A percentile compares a stretch with the other conserved stretches of the same genome.
Conservation (phyloP, 768 basidiomycete species). For the Termitomyces sp. region DNA sequence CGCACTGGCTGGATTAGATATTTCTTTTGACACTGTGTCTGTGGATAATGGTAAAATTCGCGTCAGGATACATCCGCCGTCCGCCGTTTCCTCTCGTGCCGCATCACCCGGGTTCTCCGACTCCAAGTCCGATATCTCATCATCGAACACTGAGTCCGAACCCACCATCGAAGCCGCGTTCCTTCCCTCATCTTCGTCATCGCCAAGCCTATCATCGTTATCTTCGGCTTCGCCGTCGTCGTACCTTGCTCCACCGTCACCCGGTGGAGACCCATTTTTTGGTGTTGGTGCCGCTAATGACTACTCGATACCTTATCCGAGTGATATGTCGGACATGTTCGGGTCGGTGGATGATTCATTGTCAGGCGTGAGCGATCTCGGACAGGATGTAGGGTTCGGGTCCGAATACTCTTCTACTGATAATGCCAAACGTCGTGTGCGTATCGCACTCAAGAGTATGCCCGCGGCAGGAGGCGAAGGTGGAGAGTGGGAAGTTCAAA, state of each 20-base stretch:
- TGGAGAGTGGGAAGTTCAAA: conserved; percentile 76
- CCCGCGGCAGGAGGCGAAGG: conserved; percentile 59
- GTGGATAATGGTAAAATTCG: conserved; percentile 67
- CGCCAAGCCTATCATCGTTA: conserved; percentile 3
- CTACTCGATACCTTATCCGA: conserved; percentile 29
- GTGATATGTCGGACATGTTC: conserved; percentile 29
- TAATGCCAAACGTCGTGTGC: conserved; percentile 47
- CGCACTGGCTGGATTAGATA: conserved; percentile 54
- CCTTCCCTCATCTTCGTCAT: conserved; percentile 17
- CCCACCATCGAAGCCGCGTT: conserved; percentile 19
- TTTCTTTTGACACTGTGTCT: conserved; percentile 66
- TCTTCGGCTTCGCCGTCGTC: conserved; percentile 29
- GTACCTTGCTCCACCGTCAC: conserved; percentile 31
- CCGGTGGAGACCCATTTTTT: conserved; percentile 52
- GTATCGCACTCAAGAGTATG: conserved; percentile 62
- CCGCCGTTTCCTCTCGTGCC: conserved; percentile 38
- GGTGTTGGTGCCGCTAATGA: conserved; percentile 40
- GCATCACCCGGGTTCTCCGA: conserved; percentile 26
- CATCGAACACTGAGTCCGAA: conserved; percentile 21
- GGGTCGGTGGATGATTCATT: conserved; percentile 24
- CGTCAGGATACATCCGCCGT: conserved; percentile 63
- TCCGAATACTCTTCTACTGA: conserved; percentile 33
- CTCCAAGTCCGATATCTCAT: conserved; percentile 19
- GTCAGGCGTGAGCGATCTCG: conserved; percentile 21
- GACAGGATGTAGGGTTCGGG: conserved; percentile 29